Conservation (phyloP, 352 stramenopile species). For the Phytophthora fragariaefolia region DNA sequence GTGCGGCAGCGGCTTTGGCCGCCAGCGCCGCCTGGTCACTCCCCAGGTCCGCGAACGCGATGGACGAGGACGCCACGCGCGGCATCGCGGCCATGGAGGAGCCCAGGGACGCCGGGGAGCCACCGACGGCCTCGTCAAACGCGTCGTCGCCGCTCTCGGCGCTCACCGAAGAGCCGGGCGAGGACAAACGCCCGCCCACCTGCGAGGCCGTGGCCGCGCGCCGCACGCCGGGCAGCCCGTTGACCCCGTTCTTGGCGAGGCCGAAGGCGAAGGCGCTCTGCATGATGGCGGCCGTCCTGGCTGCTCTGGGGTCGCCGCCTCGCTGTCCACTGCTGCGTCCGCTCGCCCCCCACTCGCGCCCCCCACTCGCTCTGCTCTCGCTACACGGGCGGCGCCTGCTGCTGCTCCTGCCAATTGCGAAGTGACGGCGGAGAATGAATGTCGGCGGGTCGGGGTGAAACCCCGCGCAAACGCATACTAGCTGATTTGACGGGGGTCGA, state of each 20-base stretch:
- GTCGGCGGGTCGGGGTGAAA: conserved; percentile 14
- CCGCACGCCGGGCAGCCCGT: conserved; percentile 53
- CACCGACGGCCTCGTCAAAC: conserved; percentile 23
- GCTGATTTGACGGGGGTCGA: conserved; percentile 15
- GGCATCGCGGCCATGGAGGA: conserved; percentile 16
- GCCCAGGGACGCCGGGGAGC: background rate
- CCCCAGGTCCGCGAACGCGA: conserved; percentile 32
- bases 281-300: conserved; percentile 41
- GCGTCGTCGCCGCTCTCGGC: conserved; percentile 16
- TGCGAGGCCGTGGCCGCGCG: conserved; percentile 71
- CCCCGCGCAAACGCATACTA: conserved; percentile 22
- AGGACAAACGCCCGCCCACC: conserved; percentile 51
- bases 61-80: conserved; percentile 38
- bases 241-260: conserved; percentile 71
- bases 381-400: background rate
- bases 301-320: background rate
- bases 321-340: conserved; percentile 4
- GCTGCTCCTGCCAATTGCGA: conserved; percentile 31
- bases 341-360: conserved; percentile 2
- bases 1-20: conserved; percentile 15
- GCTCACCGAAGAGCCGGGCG: conserved; percentile 39
- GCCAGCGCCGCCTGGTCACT: conserved; percentile 10
- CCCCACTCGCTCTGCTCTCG: conserved; percentile 6
- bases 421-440: conserved; percentile 27
- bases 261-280: conserved; percentile 62